Evolutionary conservation across 176 grass and related monocot genomes (phyloP).

Genomic region (Phyllostachys edulis): DNA sequence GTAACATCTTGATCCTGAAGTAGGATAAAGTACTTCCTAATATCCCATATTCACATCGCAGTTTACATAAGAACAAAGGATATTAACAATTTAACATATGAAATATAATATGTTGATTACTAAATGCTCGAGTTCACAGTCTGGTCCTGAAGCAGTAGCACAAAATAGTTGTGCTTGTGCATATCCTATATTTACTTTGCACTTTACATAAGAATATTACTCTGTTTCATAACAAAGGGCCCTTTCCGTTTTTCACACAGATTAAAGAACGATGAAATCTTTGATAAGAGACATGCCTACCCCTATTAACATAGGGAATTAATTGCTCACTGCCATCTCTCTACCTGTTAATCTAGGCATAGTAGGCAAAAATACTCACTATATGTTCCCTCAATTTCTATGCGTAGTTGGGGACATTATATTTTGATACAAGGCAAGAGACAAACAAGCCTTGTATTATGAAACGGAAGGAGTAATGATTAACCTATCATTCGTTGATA

Average conservation of each 20-base stretch:
- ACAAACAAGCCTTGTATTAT: background rate
- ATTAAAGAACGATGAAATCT: conserved; percentile 10
- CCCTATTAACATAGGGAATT: background rate
- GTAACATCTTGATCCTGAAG: conserved; percentile 1
- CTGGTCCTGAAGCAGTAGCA: background rate
- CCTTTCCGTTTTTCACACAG: background rate
- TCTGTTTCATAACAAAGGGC: conserved; percentile 2
- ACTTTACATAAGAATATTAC: background rate
- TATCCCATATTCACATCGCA: background rate
- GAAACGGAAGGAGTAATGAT: background rate
- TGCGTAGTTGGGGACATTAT: background rate
- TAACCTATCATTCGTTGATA: background rate
- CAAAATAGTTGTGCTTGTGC: background rate
- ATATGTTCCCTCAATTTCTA: background rate
- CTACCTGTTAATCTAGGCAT: conserved; percentile 7
- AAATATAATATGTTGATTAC: conserved; percentile 8
- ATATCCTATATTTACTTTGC: conserved; percentile 2
- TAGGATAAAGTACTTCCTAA: background rate
- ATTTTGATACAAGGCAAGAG: background rate
- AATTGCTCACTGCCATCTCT: background rate
- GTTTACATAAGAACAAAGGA: background rate
- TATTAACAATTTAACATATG: background rate
- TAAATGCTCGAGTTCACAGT: background rate
- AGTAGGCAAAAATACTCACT: background rate
- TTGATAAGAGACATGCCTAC: background rate